Conservation (phyloP, 331 rosid genomes). For the Rhamnella rubrinervis region DNA sequence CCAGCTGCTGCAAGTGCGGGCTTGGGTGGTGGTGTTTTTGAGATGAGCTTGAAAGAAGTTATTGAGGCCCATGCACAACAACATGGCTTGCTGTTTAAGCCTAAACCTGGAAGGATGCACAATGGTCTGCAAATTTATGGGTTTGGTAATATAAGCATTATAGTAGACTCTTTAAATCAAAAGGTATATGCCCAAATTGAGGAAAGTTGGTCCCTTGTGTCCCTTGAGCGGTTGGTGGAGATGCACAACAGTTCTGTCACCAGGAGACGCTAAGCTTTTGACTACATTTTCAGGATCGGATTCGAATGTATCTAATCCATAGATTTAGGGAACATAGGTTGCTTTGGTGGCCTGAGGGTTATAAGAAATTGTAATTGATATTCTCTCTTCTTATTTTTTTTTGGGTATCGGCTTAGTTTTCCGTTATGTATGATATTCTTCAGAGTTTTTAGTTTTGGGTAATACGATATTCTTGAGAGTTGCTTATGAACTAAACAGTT, state of each 20-base stretch:
- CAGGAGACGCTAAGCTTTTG: slow-evolving; percentile 46
- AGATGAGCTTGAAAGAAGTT: slow-evolving; percentile 85
- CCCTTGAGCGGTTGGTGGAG: slow-evolving; percentile 70
- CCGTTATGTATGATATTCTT: too few relatives aligned
- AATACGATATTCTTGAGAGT: too few relatives aligned
- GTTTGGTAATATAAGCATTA: slow-evolving; percentile 79
- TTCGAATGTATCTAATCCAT: too few relatives aligned
- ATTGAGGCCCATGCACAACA: slow-evolving; percentile 81
- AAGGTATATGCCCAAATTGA: slow-evolving; percentile 73
- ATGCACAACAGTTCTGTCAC: slow-evolving; percentile 56
- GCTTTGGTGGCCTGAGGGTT: too few relatives aligned
- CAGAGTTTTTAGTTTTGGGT: too few relatives aligned
- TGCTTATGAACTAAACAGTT: too few relatives aligned
- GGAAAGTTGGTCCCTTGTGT: slow-evolving; percentile 69
- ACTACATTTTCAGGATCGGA: not conserved
- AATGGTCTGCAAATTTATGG: slow-evolving; percentile 81
- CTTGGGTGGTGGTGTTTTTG: slow-evolving; percentile 44
- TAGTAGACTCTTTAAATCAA: slow-evolving; percentile 66
- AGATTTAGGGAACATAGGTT: too few relatives aligned
- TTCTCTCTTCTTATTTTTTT: too few relatives aligned
- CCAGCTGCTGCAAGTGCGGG: slow-evolving; percentile 32
- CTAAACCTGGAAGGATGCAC: slow-evolving; percentile 67
- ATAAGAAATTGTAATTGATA: too few relatives aligned
- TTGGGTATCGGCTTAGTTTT: too few relatives aligned
- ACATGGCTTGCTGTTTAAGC: slow-evolving; percentile 70